Base-by-base conservation (phyloP, 495 filamentous ascomycete species). In the Podospora anserina region DNA sequence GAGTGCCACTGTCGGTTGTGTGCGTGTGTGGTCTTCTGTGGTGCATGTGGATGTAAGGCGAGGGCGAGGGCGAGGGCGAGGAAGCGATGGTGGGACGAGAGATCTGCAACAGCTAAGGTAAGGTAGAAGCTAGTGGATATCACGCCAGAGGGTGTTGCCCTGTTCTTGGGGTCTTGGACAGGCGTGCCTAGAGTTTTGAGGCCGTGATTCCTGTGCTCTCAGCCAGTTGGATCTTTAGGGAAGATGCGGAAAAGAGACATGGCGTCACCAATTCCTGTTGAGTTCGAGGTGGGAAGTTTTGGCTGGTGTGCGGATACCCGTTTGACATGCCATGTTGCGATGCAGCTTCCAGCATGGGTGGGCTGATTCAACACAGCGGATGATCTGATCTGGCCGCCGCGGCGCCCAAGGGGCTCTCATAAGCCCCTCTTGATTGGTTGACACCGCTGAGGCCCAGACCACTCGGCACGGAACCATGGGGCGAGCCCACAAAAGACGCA, bases 361-460 rank as follows among this genome's bases (percentile, higher is more conserved):
- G 75, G 73, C 75, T 77, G 75, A 77, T 77, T 75, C 70, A 63
- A 69, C 44, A 69, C 68, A 20, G 56, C 60, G 70, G 61, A 77
- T 77, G 75, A 72, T 63, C 75, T 75, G 75, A 77, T 77, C 71
- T 72, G 56, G 66, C 30, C 57, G 62, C 44, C 26, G 28, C 54
- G n/a, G 27, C 20, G 32, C 57, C 63, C 70, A 57, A 16, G 15
- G 34, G 30, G 32, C 39, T 28, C 30, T 49, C 23, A 59, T 73
- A 54, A 26, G 34, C n/a, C 19, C 16, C 16, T 2, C 5, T 54
- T 53, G 18, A 75, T 77, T 77, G 75, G 75, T 63, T 39, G 63
- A 39, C 15, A 26, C 2, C 19, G 7, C 20, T 13, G 9, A 53
- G 34, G 28, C 65, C 75, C 68, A 74, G 71, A 69, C 68, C 71